Percentiles rank a stretch among this genome's conserved stretches.
These are phyloP conservation scores for Murraya paniculata DNA, from an alignment of 345 rosid species.

Conservation along the genomic window DNA sequence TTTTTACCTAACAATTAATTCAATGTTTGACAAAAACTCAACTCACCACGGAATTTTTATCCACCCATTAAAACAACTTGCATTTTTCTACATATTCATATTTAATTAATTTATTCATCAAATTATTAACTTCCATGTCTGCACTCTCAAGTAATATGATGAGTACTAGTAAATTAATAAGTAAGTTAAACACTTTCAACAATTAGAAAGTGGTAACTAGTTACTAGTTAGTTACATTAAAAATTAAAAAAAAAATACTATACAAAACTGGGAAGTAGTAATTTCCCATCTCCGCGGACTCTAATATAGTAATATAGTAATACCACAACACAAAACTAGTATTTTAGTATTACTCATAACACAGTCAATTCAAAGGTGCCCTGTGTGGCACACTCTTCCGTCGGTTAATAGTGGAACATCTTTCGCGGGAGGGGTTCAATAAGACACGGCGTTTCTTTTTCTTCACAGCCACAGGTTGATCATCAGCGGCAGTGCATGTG, in stretches of 20 bases:
- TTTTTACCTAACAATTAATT: too few relatives aligned
- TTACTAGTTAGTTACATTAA: too few relatives aligned
- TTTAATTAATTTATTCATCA: too few relatives aligned
- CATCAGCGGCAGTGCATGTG: constrained; percentile 24
- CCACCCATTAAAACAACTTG: too few relatives aligned
- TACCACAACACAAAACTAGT: not conserved
- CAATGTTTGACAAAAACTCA: too few relatives aligned
- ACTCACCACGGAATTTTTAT: too few relatives aligned
- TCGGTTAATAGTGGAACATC: constrained; percentile 31
- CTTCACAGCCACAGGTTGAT: constrained; percentile 7
- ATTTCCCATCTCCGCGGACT: not conserved
- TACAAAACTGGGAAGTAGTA: not conserved
- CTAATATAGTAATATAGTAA: too few relatives aligned
- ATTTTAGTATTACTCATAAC: too few relatives aligned
- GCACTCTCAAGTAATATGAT: not conserved
- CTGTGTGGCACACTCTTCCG: constrained; percentile 56
- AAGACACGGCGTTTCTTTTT: constrained; percentile 30
- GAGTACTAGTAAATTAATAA: not conserved
- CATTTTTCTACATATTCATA: too few relatives aligned
- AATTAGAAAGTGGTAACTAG: too few relatives aligned
- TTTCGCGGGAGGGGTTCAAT: constrained; percentile 1
- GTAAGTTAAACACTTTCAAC: too few relatives aligned
- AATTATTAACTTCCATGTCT: not conserved
- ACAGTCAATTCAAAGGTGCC: constrained; percentile 47
- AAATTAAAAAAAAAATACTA: not conserved